Evolutionary conservation across 257 asterid species (phyloP).

Genomic region (Solanum medicagineum): DNA sequence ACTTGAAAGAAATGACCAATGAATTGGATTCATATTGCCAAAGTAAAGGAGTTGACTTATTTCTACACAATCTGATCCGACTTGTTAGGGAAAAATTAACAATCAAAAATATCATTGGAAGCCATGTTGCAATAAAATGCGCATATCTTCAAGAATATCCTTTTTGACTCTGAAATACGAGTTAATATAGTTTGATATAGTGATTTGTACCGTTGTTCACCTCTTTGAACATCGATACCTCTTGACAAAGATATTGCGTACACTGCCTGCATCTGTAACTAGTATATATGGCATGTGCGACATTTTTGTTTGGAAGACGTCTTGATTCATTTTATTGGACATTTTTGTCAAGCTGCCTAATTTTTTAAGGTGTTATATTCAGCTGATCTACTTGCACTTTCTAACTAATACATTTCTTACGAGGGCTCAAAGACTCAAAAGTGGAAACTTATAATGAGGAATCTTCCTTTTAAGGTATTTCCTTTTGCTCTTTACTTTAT

Average conservation of each 20-base stretch:
- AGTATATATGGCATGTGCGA: background rate
- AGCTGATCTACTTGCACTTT: background rate
- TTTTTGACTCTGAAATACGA: background rate
- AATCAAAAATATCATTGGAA: background rate
- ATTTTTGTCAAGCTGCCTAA: background rate
- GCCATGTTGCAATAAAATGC: background rate
- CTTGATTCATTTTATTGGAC: background rate
- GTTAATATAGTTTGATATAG: background rate
- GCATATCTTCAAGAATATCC: background rate
- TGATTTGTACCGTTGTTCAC: background rate
- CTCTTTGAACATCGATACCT: background rate
- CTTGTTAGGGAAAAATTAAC: background rate
- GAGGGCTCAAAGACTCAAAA: conserved; percentile 93
- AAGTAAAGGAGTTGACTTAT: background rate
- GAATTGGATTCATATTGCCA: background rate
- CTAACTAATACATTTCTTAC: conserved; percentile 3
- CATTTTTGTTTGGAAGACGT: background rate
- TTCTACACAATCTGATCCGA: background rate
- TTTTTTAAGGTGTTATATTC: background rate
- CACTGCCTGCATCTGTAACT: background rate
- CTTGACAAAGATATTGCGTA: background rate
- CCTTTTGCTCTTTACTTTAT: conserved; percentile 3
- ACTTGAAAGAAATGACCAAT: background rate
- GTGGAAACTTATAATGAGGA: conserved; percentile 89
- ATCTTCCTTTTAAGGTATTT: conserved; percentile 88